Conservation (phyloP, 1,284 basidiomycete genomes). For the Macrocystidia cucumis region DNA sequence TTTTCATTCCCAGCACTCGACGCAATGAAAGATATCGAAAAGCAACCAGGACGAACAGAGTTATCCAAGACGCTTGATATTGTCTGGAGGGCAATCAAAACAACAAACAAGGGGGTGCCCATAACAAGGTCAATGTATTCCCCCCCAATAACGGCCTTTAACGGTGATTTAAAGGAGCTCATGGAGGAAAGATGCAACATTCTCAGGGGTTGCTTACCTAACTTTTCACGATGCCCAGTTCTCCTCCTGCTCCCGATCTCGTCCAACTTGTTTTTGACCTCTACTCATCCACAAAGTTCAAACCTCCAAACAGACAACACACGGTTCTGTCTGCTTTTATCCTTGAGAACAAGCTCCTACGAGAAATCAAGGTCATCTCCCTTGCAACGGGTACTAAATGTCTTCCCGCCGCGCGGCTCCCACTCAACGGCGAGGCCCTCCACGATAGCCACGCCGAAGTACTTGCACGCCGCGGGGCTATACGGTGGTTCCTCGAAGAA, state of each 20-base stretch:
- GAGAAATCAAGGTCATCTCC: slow-evolving; percentile 45
- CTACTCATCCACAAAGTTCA: slow-evolving; percentile 38
- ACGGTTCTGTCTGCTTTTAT: slow-evolving; percentile 57
- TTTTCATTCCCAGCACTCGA: too few species aligned
- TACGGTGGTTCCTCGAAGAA: slow-evolving; percentile 80
- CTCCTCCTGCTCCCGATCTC: background rate
- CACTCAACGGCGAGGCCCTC: slow-evolving; percentile 69
- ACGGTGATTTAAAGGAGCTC: too few species aligned
- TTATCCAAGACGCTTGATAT: too few species aligned
- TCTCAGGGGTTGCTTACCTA: too few species aligned
- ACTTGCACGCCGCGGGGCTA: slow-evolving; percentile 71
- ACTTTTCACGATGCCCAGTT: background rate
- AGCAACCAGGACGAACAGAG: too few species aligned
- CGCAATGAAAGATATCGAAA: too few species aligned
- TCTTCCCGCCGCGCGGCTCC: slow-evolving; percentile 59
- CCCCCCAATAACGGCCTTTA: too few species aligned
- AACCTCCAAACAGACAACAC: slow-evolving; percentile 42
- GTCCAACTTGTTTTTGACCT: slow-evolving; percentile 29
- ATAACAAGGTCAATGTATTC: too few species aligned
- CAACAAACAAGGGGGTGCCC: too few species aligned
- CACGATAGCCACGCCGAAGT: slow-evolving; percentile 93
- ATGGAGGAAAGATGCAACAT: background rate
- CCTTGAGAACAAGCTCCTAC: slow-evolving; percentile 19
- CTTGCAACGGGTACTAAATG: slow-evolving; percentile 86
- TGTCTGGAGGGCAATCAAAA: too few species aligned